phyloP scores from a whole-genome alignment of 176 grass and related monocot species.

The Pharus latifolius region DNA sequence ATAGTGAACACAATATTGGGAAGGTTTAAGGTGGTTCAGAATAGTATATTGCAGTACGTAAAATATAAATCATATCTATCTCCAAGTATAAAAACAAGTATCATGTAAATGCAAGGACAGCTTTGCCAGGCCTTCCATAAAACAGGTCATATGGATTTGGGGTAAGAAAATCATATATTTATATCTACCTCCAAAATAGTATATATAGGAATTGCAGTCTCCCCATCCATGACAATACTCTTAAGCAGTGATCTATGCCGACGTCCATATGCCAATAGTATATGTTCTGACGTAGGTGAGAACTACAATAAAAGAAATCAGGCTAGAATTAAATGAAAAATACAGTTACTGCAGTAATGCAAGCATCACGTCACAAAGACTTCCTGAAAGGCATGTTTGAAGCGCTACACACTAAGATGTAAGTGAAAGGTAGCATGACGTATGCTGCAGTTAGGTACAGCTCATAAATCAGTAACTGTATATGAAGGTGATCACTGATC shows the following conservation, averaged over 20 bases:
- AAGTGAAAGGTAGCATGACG: too few relatives aligned
- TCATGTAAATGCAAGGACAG: conserved; percentile 9
- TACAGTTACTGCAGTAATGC: too few relatives aligned
- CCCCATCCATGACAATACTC: conserved; percentile 81
- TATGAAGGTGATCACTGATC: too few relatives aligned
- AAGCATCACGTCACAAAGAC: too few relatives aligned
- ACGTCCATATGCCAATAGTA: conserved; percentile 95
- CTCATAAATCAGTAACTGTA: too few relatives aligned
- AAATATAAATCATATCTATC: background rate
- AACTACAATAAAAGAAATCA: conserved; percentile 55
- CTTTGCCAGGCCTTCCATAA: background rate
- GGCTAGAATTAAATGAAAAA: conserved; percentile 8
- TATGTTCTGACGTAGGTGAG: conserved; percentile 90
- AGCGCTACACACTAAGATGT: too few relatives aligned
- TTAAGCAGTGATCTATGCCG: conserved; percentile 86
- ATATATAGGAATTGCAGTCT: conserved; percentile 84
- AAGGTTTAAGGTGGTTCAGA: too few relatives aligned
- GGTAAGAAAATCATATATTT: background rate
- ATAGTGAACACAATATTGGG: background rate
- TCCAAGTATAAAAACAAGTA: conserved; percentile 4
- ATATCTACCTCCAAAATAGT: conserved; percentile 97
- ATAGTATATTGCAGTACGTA: too few relatives aligned
- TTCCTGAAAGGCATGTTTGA: too few relatives aligned
- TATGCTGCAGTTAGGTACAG: too few relatives aligned
- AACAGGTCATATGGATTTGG: background rate